These are phyloP conservation scores for Carex kokanica DNA, from an alignment of 176 grass and related monocot genomes.

Conservation along the genomic window DNA sequence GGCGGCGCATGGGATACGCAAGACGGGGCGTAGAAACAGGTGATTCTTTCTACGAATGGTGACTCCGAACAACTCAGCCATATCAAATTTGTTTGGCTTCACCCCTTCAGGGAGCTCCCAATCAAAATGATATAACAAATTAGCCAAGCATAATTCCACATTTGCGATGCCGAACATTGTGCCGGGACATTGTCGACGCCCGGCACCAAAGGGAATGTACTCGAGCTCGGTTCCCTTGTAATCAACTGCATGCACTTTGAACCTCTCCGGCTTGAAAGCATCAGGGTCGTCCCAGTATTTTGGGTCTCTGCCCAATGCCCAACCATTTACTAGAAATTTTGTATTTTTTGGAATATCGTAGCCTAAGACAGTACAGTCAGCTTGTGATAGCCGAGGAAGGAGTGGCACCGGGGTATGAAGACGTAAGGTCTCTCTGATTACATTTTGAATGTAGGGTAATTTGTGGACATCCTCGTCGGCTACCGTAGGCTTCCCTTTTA, in stretches of 20 bases:
- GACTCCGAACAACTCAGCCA: slow-evolving; percentile 26
- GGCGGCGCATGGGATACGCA: not conserved
- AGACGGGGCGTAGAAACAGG: not conserved
- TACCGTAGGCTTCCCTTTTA: slow-evolving; percentile 26
- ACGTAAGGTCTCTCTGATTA: slow-evolving; percentile 57
- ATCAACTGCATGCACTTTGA: not conserved
- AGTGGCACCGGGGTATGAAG: slow-evolving; percentile 46
- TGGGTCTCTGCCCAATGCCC: slow-evolving; percentile 55
- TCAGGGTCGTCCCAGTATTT: slow-evolving; percentile 31
- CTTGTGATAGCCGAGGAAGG: slow-evolving; percentile 37
- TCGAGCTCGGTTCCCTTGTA: slow-evolving; percentile 33
- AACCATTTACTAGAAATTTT: slow-evolving; percentile 49
- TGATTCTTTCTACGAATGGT: slow-evolving; percentile 20
- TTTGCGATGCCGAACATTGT: not conserved
- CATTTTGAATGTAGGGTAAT: slow-evolving; percentile 43
- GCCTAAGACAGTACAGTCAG: slow-evolving; percentile 28
- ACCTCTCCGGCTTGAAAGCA: slow-evolving; percentile 41
- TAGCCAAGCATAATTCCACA: slow-evolving; percentile 27
- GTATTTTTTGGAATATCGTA: slow-evolving; percentile 45
- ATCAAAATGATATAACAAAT: slow-evolving; percentile 39
- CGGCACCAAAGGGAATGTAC: slow-evolving; percentile 36
- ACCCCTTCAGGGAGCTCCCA: slow-evolving; percentile 25
- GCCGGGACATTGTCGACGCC: slow-evolving; percentile 36
- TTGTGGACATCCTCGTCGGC: slow-evolving; percentile 8
- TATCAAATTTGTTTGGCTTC: slow-evolving; percentile 10